phyloP scores from a whole-genome alignment of 768 basidiomycete genomes.

The Phallus indusiatus region DNA sequence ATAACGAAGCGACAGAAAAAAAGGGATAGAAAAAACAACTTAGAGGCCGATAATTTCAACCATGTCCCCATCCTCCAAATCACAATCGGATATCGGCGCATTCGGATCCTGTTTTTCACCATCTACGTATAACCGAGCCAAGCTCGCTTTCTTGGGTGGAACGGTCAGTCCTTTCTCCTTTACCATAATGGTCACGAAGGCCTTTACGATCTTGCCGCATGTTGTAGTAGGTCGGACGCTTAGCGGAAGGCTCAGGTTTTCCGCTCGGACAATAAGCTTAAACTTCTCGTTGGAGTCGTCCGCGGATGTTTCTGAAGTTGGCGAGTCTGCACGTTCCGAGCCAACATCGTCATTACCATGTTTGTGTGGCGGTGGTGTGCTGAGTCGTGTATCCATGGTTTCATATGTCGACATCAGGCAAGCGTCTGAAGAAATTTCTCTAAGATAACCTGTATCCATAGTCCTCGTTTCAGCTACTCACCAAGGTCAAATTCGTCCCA shows the following conservation, averaged over 20 bases:
- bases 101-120: slow-evolving; percentile 60
- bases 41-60: slow-evolving; percentile 62
- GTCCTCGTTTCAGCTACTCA: slow-evolving; percentile 22
- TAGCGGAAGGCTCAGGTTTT: slow-evolving; percentile 44
- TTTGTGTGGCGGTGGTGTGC: slow-evolving; percentile 16
- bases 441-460: not conserved
- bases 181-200: slow-evolving; percentile 40
- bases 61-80: slow-evolving; percentile 72
- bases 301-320: slow-evolving; percentile 22
- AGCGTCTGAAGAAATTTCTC: slow-evolving; percentile 38
- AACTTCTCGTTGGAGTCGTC: slow-evolving; percentile 37
- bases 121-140: slow-evolving; percentile 70
- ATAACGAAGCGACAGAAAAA: not conserved
- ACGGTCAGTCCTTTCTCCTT: slow-evolving; percentile 13
- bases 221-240: slow-evolving; percentile 68
- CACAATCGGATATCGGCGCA: slow-evolving; percentile 52
- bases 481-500: slow-evolving; percentile 63
- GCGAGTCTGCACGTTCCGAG: slow-evolving; percentile 14
- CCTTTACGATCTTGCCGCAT: slow-evolving; percentile 66
- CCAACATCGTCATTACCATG: slow-evolving; percentile 16
- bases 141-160: slow-evolving; percentile 35
- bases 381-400: slow-evolving; percentile 39
- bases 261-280: slow-evolving; percentile 59
- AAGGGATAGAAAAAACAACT: slow-evolving; percentile 1
- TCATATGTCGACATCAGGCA: slow-evolving; percentile 56